Base-by-base conservation (phyloP, 768 basidiomycete species). In the Leccinum imitatum region DNA sequence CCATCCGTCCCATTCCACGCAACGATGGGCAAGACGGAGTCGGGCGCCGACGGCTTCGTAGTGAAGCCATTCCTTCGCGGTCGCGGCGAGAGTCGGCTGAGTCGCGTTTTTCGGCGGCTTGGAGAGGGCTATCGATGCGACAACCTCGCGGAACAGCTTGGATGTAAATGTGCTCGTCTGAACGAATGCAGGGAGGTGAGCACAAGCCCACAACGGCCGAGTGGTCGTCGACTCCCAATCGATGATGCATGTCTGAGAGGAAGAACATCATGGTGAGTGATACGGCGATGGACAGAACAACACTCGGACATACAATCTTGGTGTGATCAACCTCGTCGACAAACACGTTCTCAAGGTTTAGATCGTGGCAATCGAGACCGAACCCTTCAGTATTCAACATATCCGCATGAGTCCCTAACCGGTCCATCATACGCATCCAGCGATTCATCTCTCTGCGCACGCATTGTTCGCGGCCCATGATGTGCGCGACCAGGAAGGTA, bases 181-280 rank as follows among this genome's bases (percentile, higher is more conserved):
- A 21, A 91, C 81, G 71, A 91, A 91, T 0, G 89, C 82, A 0
- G 91, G 91, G 3, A 92, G 79, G 68, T 94, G 91, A 0, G 92
- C 90, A 59, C 85, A 87, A 19, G 89, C 87, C 91, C 91, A 94
- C n/a, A 94, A 80, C 6, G 91, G 92, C 14, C 92, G 82, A 9
- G 87, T 91, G 11, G 90, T 91, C 17, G 91, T 93, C 15, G 91
- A 90, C 70, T 94, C 91, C 91, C 90, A 93, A 66, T 94, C 92
- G 48, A 94, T 93, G 60, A 94, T 83, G 67, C 90, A 90, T 1
- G 90, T 90, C 92, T 93, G 67, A 10, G 57, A 3, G 41, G 21
- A 25, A 33, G 23, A n/a, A 25, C 6, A 19, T 21, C 7, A 53
- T 30, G 2, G 30, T 62, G 13, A 57, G 59, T 23, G 1, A 33